A percentile compares a stretch with the other conserved stretches of the same genome.
phyloP scores from a whole-genome alignment of 768 basidiomycete species.

The Amanita molliuscula region DNA sequence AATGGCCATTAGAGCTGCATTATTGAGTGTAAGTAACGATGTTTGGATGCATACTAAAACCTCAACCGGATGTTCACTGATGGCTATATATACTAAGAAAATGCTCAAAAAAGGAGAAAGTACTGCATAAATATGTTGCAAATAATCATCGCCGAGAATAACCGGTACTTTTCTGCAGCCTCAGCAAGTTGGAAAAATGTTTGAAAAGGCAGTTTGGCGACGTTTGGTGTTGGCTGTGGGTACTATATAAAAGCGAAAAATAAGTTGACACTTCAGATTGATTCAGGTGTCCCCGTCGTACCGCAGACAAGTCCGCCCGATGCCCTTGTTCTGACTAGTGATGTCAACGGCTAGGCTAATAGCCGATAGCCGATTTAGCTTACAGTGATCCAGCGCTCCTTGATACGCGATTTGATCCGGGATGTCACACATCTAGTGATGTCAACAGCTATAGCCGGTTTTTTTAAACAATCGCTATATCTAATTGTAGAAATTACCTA shows the following conservation, averaged over 20 bases:
- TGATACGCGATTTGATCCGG: no score
- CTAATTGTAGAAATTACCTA: no score
- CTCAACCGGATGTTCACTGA: slow-evolving; percentile 2
- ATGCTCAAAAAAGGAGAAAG: not conserved
- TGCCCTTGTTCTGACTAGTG: no score
- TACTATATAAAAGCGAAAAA: slow-evolving; percentile 12
- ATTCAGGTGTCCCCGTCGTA: no score
- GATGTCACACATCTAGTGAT: no score
- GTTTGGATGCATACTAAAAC: slow-evolving; percentile 6
- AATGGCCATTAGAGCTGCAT: not conserved
- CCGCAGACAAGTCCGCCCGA: no score
- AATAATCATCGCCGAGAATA: slow-evolving; percentile 15
- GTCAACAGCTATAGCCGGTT: no score
- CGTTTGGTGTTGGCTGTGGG: slow-evolving; percentile 9
- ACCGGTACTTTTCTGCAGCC: slow-evolving; percentile 16
- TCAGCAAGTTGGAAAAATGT: slow-evolving; percentile 10
- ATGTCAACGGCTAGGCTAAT: no score
- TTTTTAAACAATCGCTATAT: no score
- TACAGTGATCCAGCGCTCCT: no score
- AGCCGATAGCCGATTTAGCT: no score
- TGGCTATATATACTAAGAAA: not conserved
- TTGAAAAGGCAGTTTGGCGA: slow-evolving; percentile 1
- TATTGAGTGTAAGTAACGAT: slow-evolving; percentile 2
- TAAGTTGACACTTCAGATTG: no score
- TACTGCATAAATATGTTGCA: slow-evolving; percentile 12